A percentile compares a stretch with the other conserved stretches of the same genome.
Evolutionary conservation across 2,329 filamentous ascomycete genomes (phyloP).

Genomic region (Verticillium dahliae): DNA sequence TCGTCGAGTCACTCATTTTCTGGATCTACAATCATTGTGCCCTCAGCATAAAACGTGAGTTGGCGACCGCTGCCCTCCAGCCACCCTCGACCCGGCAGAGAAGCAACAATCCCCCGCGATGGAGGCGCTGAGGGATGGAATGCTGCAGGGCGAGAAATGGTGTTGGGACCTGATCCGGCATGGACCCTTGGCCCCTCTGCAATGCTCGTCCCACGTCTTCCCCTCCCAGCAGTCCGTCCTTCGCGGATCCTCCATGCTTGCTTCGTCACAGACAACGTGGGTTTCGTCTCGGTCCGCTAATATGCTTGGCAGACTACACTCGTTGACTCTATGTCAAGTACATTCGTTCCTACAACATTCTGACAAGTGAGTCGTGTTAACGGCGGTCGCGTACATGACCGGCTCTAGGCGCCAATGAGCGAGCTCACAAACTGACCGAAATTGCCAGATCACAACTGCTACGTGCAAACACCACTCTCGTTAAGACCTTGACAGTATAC

Average conservation of each 20-base stretch:
- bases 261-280: not conserved
- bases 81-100: not conserved
- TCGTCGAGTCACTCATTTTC: conserved; percentile 14
- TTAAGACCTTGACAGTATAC: conserved; percentile 2
- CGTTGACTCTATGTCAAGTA: conserved; percentile 53
- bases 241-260: not conserved
- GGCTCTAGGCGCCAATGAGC: conserved; percentile 3
- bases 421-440: not conserved
- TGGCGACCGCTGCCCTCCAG: conserved; percentile 18
- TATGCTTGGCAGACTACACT: conserved; percentile 28
- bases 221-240: not conserved
- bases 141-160: not conserved
- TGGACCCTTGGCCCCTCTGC: not conserved
- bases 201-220: not conserved
- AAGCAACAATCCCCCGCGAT: not conserved
- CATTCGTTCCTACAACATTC: conserved; percentile 45
- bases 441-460: not conserved
- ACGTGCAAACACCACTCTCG: conserved; percentile 7
- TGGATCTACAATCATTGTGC: not conserved
- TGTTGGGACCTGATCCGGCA: not conserved
- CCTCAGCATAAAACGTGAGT: conserved; percentile 34
- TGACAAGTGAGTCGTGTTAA: conserved; percentile 36
- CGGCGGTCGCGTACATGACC: not conserved
- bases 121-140: not conserved
- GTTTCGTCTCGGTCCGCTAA: not conserved